Evolutionary conservation across 768 basidiomycete genomes (phyloP).

Genomic region (Pisolithus orientalis): DNA sequence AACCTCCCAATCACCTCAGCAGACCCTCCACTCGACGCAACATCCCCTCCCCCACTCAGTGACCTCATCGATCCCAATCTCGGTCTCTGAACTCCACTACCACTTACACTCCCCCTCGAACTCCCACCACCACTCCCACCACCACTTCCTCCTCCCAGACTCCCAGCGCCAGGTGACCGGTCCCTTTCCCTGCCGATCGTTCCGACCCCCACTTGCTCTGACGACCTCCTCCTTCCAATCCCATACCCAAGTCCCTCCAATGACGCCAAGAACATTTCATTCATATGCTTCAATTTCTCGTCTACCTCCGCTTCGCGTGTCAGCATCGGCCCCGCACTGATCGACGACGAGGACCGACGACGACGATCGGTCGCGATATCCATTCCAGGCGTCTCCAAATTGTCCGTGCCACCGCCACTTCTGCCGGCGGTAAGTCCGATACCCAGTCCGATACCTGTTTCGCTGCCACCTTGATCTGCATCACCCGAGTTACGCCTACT

Average conservation of each 20-base stretch:
- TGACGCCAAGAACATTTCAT: constrained; percentile 59
- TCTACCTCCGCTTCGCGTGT: constrained; percentile 65
- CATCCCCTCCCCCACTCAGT: constrained; percentile 14
- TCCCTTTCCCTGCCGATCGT: constrained; percentile 8
- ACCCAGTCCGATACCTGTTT: background rate
- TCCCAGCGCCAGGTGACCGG: constrained; percentile 5
- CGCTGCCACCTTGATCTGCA: background rate
- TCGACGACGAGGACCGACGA: constrained; percentile 17
- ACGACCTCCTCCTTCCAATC: constrained; percentile 19
- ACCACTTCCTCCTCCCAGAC: constrained; percentile 1
- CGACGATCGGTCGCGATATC: background rate
- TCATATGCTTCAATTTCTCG: constrained; percentile 57
- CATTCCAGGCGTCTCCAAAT: too few relatives aligned
- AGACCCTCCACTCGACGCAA: constrained; percentile 19
- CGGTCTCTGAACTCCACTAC: constrained; percentile 11
- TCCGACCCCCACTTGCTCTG: constrained; percentile 2
- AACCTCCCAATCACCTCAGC: constrained; percentile 33
- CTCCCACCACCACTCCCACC: constrained; percentile 5
- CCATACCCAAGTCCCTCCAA: constrained; percentile 51
- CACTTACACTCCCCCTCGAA: background rate
- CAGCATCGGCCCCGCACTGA: constrained; percentile 43
- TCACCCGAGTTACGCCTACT: too few relatives aligned
- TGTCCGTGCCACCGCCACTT: background rate
- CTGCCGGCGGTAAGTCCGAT: background rate
- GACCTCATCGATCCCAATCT: constrained; percentile 28